These are phyloP conservation scores for Albugo candida DNA, from an alignment of 352 stramenopile genomes.

Conservation along the genomic window DNA sequence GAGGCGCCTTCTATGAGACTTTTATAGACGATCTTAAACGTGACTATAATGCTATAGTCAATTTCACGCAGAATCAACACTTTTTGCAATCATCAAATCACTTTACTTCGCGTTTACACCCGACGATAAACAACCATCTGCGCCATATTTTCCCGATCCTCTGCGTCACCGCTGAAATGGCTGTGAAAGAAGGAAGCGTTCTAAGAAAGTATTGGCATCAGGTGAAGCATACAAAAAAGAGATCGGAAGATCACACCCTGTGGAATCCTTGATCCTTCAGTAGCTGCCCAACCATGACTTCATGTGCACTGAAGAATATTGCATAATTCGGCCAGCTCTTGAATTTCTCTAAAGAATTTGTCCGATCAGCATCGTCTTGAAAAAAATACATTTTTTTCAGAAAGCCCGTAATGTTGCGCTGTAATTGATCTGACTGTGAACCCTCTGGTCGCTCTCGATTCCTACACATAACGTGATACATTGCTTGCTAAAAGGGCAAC, in stretches of 20 bases:
- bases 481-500: not conserved
- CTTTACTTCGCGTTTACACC: not conserved
- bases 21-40: too few species aligned
- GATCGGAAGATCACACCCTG: not conserved
- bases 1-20: too few species aligned
- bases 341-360: constrained; percentile 1
- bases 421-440: constrained; percentile 46
- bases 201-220: constrained; percentile 7
- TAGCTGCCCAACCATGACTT: constrained; percentile 22
- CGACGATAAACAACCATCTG: constrained; percentile 40
- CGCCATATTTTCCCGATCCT: constrained; percentile 28
- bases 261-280: constrained; percentile 12
- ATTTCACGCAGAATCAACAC: not conserved
- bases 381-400: constrained; percentile 25
- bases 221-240: not conserved
- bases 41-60: too few species aligned
- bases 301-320: constrained; percentile 39
- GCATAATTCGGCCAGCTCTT: constrained; percentile 33
- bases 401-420: constrained; percentile 27
- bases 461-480: constrained; percentile 11
- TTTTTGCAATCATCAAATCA: not conserved
- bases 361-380: constrained; percentile 3
- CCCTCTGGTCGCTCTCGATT: constrained; percentile 35
- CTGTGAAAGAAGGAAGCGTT: constrained; percentile 41
- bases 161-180: constrained; percentile 44